A percentile compares a stretch with the other conserved stretches of the same genome.
phyloP scores from a whole-genome alignment of 2,329 filamentous ascomycete genomes.

The Alternaria gaisen region DNA sequence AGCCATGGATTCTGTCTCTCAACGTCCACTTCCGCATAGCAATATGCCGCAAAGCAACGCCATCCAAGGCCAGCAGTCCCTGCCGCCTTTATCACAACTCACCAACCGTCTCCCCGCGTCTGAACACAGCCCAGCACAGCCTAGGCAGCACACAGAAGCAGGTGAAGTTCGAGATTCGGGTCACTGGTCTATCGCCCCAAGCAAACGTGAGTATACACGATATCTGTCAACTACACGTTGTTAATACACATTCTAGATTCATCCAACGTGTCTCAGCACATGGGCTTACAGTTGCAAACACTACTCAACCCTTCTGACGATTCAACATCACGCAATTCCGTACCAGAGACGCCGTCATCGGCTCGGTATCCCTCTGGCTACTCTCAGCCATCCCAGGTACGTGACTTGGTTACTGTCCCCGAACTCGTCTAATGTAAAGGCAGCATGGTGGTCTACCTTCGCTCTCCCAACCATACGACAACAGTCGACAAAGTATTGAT shows the following conservation, averaged over 20 bases:
- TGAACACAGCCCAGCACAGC: constrained; percentile 46
- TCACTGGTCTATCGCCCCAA: constrained; percentile 67
- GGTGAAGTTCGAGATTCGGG: constrained; percentile 65
- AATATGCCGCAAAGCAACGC: constrained; percentile 3
- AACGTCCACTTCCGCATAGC: constrained; percentile 33
- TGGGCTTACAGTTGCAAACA: constrained; percentile 60
- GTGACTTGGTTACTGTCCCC: not conserved
- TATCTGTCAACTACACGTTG: constrained; percentile 9
- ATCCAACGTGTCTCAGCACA: constrained; percentile 55
- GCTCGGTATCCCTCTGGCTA: constrained; percentile 46
- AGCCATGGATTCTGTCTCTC: constrained; percentile 44
- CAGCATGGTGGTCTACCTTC: constrained; percentile 60
- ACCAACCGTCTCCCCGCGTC: constrained; percentile 45
- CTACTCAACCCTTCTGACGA: constrained; percentile 60
- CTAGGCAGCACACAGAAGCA: constrained; percentile 51
- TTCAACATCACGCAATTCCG: constrained; percentile 54
- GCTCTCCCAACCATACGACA: constrained; percentile 64
- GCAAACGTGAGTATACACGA: constrained; percentile 58
- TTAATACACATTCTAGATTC: constrained; percentile 45
- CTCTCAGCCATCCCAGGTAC: constrained; percentile 38
- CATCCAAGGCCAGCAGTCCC: constrained; percentile 39
- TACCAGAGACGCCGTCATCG: constrained; percentile 56
- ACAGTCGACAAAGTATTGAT: constrained; percentile 60
- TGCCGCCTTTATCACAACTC: constrained; percentile 51
- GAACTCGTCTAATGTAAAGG: constrained; percentile 23